A percentile compares a stretch with the other conserved stretches of the same genome.
These are phyloP conservation scores for Chaetomidium leptoderma DNA, from an alignment of 495 filamentous ascomycete genomes.

Conservation along the genomic window DNA sequence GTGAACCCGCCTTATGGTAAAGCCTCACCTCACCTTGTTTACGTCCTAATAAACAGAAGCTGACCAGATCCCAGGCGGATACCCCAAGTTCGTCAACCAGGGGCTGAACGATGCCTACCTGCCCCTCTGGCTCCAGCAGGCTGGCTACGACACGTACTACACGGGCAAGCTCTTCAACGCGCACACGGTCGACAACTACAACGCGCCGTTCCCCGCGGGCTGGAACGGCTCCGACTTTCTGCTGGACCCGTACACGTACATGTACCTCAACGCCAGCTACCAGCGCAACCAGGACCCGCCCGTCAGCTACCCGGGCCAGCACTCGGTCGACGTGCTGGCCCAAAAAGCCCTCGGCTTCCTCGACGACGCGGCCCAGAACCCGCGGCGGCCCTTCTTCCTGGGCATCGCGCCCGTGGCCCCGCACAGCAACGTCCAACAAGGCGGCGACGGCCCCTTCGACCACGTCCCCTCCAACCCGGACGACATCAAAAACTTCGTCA, in stretches of 20 bases:
- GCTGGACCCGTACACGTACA: slow-evolving; percentile 68
- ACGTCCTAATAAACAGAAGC: background rate
- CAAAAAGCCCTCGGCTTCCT: slow-evolving; percentile 60
- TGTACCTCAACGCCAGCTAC: slow-evolving; percentile 62
- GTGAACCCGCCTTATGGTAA: slow-evolving; percentile 59
- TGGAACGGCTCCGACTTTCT: slow-evolving; percentile 62
- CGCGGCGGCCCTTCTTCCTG: slow-evolving; percentile 59
- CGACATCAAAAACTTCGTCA: slow-evolving; percentile 17
- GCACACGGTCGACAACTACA: slow-evolving; percentile 55
- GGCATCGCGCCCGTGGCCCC: slow-evolving; percentile 63
- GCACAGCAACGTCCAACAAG: slow-evolving; percentile 51
- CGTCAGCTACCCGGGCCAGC: slow-evolving; percentile 52
- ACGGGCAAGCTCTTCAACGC: slow-evolving; percentile 70
- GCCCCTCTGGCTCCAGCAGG: slow-evolving; percentile 64
- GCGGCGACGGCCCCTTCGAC: background rate
- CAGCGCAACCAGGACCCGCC: slow-evolving; percentile 60
- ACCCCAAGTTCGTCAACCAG: slow-evolving; percentile 63
- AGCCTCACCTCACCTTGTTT: background rate
- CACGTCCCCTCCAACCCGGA: background rate
- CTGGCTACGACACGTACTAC: slow-evolving; percentile 71
- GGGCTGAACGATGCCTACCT: slow-evolving; percentile 65
- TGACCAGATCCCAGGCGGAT: slow-evolving; percentile 48
- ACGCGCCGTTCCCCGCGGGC: slow-evolving; percentile 53
- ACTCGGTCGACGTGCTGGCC: slow-evolving; percentile 60
- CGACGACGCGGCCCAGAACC: slow-evolving; percentile 52